A percentile compares a stretch with the other conserved stretches of the same genome.
These are phyloP conservation scores for Phytophthora vignae DNA, from an alignment of 352 stramenopile species.

Conservation along the genomic window DNA sequence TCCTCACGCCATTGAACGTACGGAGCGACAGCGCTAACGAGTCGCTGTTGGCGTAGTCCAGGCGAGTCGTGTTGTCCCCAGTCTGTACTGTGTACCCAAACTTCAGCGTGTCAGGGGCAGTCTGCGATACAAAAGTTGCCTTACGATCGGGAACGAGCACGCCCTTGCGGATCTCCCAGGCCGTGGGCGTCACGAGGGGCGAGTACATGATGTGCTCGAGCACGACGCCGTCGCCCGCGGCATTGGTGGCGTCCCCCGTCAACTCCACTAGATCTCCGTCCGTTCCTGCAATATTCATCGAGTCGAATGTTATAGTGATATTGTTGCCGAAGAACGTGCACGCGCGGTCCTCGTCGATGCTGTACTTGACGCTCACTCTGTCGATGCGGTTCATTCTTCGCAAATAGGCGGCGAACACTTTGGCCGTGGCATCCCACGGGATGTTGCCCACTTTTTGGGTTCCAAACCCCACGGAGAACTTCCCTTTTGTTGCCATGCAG, in stretches of 20 bases:
- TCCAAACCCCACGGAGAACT: slow-evolving; percentile 71
- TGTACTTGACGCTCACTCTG: slow-evolving; percentile 65
- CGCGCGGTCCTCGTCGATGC: slow-evolving; percentile 59
- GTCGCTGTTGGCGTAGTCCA: slow-evolving; percentile 82
- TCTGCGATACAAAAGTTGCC: slow-evolving; percentile 43
- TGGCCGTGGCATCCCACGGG: slow-evolving; percentile 60
- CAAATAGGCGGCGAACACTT: slow-evolving; percentile 57
- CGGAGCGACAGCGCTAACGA: slow-evolving; percentile 55
- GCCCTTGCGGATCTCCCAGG: slow-evolving; percentile 78
- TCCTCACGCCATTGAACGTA: slow-evolving; percentile 22
- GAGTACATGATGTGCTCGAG: slow-evolving; percentile 55
- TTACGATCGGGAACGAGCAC: slow-evolving; percentile 44
- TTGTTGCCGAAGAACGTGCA: slow-evolving; percentile 88
- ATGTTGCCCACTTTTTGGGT: slow-evolving; percentile 69
- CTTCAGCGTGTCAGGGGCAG: slow-evolving; percentile 48
- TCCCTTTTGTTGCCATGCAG: slow-evolving; percentile 67
- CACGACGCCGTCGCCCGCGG: slow-evolving; percentile 43
- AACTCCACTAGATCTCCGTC: slow-evolving; percentile 77
- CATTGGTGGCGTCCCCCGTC: slow-evolving; percentile 60
- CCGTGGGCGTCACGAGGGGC: slow-evolving; percentile 48
- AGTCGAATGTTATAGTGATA: slow-evolving; percentile 82
- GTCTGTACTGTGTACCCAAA: slow-evolving; percentile 73
- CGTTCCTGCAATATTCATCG: slow-evolving; percentile 66
- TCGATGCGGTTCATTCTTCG: slow-evolving; percentile 73
- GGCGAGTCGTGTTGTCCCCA: slow-evolving; percentile 59